phyloP scores from a whole-genome alignment of 306 rosid species.

The Pyrus bretschneideri region DNA sequence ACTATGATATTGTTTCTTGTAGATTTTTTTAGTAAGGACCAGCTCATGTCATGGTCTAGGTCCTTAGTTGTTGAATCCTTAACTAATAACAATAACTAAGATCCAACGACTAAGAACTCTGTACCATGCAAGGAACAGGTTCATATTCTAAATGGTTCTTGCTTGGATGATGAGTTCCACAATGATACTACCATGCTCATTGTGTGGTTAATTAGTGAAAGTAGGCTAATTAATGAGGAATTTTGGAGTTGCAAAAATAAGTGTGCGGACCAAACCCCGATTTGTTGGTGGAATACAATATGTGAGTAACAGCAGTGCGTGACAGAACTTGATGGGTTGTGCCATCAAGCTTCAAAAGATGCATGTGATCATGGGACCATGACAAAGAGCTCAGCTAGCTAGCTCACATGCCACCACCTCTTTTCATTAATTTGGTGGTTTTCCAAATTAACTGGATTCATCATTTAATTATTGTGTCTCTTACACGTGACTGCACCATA shows the following conservation, averaged over 20 bases:
- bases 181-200: too few relatives aligned
- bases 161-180: too few relatives aligned
- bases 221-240: too few relatives aligned
- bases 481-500: background rate
- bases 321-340: background rate
- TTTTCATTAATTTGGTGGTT: background rate
- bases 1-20: too few relatives aligned
- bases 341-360: background rate
- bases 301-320: background rate
- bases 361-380: conserved; percentile 15
- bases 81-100: too few relatives aligned
- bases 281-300: background rate
- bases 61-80: too few relatives aligned
- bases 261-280: background rate
- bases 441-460: background rate
- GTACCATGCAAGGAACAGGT: too few relatives aligned
- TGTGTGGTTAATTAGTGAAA: background rate
- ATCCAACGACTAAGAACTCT: too few relatives aligned
- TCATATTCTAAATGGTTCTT: too few relatives aligned
- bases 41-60: too few relatives aligned
- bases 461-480: background rate
- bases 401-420: background rate
- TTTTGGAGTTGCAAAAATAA: background rate
- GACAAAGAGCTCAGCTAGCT: background rate
- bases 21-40: too few relatives aligned